Percentiles rank a stretch among this genome's conserved stretches.
Evolutionary conservation across 441 rosid genomes (phyloP).

Genomic region (Pelargonium australe): DNA sequence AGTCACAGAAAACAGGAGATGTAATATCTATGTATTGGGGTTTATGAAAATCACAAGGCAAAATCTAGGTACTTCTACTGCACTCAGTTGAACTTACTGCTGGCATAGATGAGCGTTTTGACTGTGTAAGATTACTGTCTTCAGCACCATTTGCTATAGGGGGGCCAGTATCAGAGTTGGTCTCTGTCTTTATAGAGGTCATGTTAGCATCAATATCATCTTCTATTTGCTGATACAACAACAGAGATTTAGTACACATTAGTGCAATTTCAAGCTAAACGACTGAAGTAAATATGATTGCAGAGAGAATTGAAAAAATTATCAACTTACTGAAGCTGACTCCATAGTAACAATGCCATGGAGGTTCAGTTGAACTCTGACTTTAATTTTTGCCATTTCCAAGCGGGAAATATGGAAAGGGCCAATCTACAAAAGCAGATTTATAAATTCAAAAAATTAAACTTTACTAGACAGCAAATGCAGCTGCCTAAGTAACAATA

Average conservation of each 20-base stretch:
- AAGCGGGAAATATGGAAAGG: constrained; percentile 39
- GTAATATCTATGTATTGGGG: neutral
- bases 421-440: constrained; percentile 45
- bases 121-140: constrained; percentile 20
- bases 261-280: neutral
- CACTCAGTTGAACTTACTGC: constrained; percentile 15
- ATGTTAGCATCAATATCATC: constrained; percentile 25
- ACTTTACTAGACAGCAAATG: neutral
- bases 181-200: constrained; percentile 17
- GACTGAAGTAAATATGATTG: neutral
- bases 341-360: constrained; percentile 53
- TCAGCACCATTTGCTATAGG: constrained; percentile 29
- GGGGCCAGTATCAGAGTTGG: constrained; percentile 22
- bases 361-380: constrained; percentile 53
- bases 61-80: neutral
- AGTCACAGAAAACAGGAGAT: neutral
- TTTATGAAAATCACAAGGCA: neutral
- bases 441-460: constrained; percentile 11
- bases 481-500: neutral
- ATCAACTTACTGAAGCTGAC: constrained; percentile 48
- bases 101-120: constrained; percentile 24
- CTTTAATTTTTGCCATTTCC: constrained; percentile 51
- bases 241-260: constrained; percentile 12
- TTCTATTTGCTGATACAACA: constrained; percentile 37
- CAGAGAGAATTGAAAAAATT: constrained; percentile 7